Conservation (phyloP, 2,329 filamentous ascomycete species). For the Trichoderma pleuroti region DNA sequence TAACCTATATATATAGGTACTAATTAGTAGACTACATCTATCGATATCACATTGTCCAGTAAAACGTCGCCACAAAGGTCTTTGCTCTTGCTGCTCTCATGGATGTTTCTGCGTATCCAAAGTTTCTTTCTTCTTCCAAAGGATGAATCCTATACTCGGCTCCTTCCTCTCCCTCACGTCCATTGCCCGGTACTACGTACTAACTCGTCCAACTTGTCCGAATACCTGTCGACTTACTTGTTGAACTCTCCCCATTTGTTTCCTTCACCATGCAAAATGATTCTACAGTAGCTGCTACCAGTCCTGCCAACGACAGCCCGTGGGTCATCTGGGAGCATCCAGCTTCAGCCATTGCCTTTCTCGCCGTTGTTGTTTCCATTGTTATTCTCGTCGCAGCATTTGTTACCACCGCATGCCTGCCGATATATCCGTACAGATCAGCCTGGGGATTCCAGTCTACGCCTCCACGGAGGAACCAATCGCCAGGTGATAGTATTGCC, state of each 20-base stretch:
- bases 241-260: background rate
- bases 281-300: background rate
- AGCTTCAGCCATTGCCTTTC: background rate
- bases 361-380: constrained; percentile 11
- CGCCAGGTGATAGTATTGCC: background rate
- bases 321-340: constrained; percentile 16
- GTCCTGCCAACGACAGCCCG: background rate
- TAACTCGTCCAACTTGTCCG: background rate
- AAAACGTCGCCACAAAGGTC: background rate
- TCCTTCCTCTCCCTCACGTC: background rate
- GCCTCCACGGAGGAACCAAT: background rate
- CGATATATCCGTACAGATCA: background rate
- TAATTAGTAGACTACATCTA: background rate
- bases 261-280: constrained; percentile 1
- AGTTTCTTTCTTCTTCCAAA: background rate
- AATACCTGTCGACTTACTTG: background rate
- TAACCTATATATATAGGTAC: background rate
- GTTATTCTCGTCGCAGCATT: constrained; percentile 1
- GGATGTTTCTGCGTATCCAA: background rate
- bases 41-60: background rate
- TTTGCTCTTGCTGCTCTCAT: background rate
- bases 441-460: background rate
- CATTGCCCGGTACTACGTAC: background rate
- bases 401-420: constrained; percentile 4
- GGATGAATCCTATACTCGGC: background rate